Evolutionary conservation across 2,329 filamentous ascomycete species (phyloP).

Genomic region (Pestalotiopsis sp.): DNA sequence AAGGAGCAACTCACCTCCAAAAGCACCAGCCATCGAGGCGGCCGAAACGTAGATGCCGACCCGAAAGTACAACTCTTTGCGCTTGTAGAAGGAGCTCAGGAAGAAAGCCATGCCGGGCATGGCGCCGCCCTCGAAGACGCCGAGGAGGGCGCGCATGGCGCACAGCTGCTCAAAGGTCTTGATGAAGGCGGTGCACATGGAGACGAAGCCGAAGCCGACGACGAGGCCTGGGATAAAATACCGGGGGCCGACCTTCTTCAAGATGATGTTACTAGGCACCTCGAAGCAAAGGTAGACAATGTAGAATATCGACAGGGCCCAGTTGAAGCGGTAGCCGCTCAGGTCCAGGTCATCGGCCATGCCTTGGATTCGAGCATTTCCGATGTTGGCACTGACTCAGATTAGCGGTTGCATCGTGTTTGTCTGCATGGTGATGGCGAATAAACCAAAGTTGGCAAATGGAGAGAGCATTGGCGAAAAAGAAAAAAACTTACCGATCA

Average conservation of each 20-base stretch:
- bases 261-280: slow-evolving; percentile 56
- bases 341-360: slow-evolving; percentile 53
- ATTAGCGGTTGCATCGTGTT: too few relatives aligned
- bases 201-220: slow-evolving; percentile 57
- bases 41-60: slow-evolving; percentile 59
- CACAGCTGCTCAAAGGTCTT: slow-evolving; percentile 48
- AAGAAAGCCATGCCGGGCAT: slow-evolving; percentile 62
- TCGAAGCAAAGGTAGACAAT: slow-evolving; percentile 59
- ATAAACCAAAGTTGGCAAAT: not conserved
- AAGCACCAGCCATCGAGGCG: slow-evolving; percentile 58
- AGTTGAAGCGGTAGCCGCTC: slow-evolving; percentile 55
- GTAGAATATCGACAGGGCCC: slow-evolving; percentile 61
- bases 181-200: slow-evolving; percentile 57
- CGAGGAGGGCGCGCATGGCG: slow-evolving; percentile 50
- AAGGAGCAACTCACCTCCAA: slow-evolving; percentile 40
- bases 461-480: not conserved
- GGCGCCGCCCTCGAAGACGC: slow-evolving; percentile 59
- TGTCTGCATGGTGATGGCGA: not conserved
- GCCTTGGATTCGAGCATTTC: slow-evolving; percentile 59
- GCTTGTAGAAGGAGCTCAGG: slow-evolving; percentile 58
- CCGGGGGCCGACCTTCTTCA: slow-evolving; percentile 56
- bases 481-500: slow-evolving; percentile 31
- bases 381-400: slow-evolving; percentile 41
- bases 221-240: slow-evolving; percentile 57
- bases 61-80: slow-evolving; percentile 57